These are phyloP conservation scores for Coffea canephora DNA, from an alignment of 257 asterid species.

Conservation along the genomic window DNA sequence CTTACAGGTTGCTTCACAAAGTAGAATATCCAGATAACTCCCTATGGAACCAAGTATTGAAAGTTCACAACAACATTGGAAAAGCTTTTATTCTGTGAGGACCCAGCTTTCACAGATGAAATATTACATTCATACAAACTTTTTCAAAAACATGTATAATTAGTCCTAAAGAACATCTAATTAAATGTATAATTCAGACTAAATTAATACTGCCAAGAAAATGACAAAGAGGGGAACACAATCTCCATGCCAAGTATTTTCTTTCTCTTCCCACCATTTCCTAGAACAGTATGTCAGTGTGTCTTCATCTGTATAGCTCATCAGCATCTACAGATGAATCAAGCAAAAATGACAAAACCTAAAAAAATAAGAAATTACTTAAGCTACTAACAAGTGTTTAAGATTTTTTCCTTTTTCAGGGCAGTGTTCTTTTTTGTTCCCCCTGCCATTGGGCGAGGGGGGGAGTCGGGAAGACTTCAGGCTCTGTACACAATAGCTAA, in stretches of 20 bases:
- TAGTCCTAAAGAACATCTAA: neutral
- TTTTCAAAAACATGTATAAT: neutral
- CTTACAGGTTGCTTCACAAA: constrained; percentile 10
- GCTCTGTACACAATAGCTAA: no score
- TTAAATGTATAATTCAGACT: neutral
- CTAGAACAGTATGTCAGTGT: neutral
- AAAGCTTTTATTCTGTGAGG: neutral
- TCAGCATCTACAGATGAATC: no score
- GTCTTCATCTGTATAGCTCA: neutral
- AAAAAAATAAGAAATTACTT: neutral
- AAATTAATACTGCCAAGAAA: neutral
- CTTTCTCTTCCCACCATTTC: neutral
- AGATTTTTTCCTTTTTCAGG: neutral
- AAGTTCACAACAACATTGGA: neutral
- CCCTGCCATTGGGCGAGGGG: no score
- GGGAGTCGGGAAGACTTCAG: no score
- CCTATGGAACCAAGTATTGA: neutral
- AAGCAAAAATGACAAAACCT: no score
- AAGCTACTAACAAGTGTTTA: neutral
- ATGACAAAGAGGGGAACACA: neutral
- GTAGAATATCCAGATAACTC: neutral
- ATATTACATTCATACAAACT: neutral
- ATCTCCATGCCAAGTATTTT: neutral
- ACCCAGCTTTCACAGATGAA: neutral
- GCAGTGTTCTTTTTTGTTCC: no score